Percentiles rank a stretch among this genome's conserved stretches.
These are phyloP conservation scores for Eucalyptus urophylla DNA, from an alignment of 345 rosid species.

Conservation along the genomic window DNA sequence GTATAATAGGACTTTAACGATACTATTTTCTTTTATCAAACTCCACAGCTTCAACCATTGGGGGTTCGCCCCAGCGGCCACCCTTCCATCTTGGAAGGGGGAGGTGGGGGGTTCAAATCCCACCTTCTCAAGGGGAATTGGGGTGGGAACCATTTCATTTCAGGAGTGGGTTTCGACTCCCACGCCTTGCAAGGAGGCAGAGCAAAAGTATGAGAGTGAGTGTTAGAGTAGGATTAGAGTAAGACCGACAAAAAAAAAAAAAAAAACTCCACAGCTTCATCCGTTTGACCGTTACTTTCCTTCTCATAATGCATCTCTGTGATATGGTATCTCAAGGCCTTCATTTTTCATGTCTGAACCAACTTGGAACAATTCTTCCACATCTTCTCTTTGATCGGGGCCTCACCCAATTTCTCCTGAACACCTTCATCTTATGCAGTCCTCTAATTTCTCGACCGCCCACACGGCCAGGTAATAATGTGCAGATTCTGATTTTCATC, in stretches of 20 bases:
- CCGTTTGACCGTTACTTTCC: not conserved
- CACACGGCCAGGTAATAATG: not conserved
- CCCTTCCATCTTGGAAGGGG: too few species aligned
- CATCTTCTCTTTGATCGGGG: not conserved
- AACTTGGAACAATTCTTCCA: not conserved
- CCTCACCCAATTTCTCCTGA: not conserved
- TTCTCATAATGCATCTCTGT: not conserved
- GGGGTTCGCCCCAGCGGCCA: too few species aligned
- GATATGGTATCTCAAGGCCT: not conserved
- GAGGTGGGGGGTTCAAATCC: too few species aligned
- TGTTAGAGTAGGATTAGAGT: too few species aligned
- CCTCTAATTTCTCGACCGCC: not conserved
- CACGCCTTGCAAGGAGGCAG: too few species aligned
- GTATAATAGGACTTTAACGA: not conserved
- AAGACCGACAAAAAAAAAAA: too few species aligned
- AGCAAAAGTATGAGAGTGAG: too few species aligned
- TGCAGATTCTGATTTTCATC: not conserved
- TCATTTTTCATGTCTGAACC: not conserved
- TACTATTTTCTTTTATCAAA: not conserved
- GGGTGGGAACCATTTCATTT: too few species aligned
- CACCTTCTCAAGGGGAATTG: too few species aligned
- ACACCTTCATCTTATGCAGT: not conserved
- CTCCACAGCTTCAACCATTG: not conserved
- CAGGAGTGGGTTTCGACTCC: too few species aligned
- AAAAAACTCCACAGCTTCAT: not conserved